phyloP scores from a whole-genome alignment of 2,329 filamentous ascomycete genomes.

The Myriosclerotinia curreyana region DNA sequence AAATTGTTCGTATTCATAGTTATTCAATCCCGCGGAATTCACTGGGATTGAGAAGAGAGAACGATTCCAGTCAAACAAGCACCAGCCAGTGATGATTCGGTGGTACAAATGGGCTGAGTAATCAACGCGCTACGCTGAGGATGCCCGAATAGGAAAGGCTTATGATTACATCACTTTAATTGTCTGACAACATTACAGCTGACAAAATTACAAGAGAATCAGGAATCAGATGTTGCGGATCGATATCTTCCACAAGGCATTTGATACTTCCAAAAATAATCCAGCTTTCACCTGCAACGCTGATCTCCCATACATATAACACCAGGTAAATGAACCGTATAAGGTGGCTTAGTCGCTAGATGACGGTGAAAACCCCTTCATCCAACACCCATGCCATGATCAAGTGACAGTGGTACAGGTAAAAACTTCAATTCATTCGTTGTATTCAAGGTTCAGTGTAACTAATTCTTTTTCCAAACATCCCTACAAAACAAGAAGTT shows the following conservation, averaged over 20 bases:
- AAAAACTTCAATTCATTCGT: neutral
- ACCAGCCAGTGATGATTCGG: too few relatives aligned
- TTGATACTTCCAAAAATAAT: neutral
- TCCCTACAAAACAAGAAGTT: neutral
- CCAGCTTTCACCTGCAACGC: neutral
- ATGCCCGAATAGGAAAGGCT: conserved; percentile 15
- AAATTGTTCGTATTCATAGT: too few relatives aligned
- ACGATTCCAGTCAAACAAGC: too few relatives aligned
- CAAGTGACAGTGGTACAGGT: neutral
- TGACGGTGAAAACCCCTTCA: neutral
- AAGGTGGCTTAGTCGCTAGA: neutral
- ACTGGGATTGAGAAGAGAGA: too few relatives aligned
- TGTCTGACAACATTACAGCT: neutral
- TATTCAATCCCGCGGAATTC: too few relatives aligned
- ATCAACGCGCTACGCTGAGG: conserved; percentile 19
- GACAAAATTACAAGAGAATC: too few relatives aligned
- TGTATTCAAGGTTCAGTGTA: neutral
- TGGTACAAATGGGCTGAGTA: neutral
- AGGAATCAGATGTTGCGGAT: too few relatives aligned
- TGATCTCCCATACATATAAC: neutral
- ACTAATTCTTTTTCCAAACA: too few relatives aligned
- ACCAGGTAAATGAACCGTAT: neutral
- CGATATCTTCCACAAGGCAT: neutral
- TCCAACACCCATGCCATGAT: neutral
- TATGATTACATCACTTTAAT: conserved; percentile 3